A percentile compares a stretch with the other conserved stretches of the same genome.
phyloP scores from a whole-genome alignment of 768 basidiomycete species.

The Podaxis sp. region DNA sequence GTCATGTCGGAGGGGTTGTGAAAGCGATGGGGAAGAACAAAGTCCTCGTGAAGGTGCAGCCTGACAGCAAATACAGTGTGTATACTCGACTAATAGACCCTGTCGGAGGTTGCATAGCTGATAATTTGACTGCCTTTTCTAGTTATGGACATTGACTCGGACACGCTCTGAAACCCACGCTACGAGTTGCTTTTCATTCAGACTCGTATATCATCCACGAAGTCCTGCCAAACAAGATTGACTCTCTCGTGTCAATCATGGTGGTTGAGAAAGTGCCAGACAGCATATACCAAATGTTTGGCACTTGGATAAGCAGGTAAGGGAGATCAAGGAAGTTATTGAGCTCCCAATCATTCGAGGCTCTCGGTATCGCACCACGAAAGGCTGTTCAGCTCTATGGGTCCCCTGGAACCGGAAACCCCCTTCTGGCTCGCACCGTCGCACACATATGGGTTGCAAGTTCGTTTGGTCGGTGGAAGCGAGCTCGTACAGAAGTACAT shows the following conservation, averaged over 20 bases:
- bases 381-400: slow-evolving; percentile 96
- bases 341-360: slow-evolving; percentile 96
- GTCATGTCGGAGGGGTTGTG: slow-evolving; percentile 96
- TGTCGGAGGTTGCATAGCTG: background rate
- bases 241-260: slow-evolving; percentile 97
- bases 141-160: slow-evolving; percentile 94
- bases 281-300: slow-evolving; percentile 99
- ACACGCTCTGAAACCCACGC: slow-evolving; percentile 76
- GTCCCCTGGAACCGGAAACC: slow-evolving; percentile 96
- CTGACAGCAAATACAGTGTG: slow-evolving; percentile 98
- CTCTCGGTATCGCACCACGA: slow-evolving; percentile 94
- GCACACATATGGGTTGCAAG: slow-evolving; percentile 98
- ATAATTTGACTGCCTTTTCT: background rate
- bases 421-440: slow-evolving; percentile 90
- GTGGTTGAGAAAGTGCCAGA: slow-evolving; percentile 99
- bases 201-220: slow-evolving; percentile 97
- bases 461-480: slow-evolving; percentile 95
- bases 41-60: slow-evolving; percentile 96
- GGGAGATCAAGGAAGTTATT: slow-evolving; percentile 96
- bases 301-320: slow-evolving; percentile 97
- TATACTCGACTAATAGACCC: slow-evolving; percentile 16
- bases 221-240: slow-evolving; percentile 95
- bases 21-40: slow-evolving; percentile 99
- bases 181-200: slow-evolving; percentile 93
- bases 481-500: slow-evolving; percentile 99